Evolutionary conservation across 345 rosid species (phyloP).

Genomic region (Citrus mangshanensis): DNA sequence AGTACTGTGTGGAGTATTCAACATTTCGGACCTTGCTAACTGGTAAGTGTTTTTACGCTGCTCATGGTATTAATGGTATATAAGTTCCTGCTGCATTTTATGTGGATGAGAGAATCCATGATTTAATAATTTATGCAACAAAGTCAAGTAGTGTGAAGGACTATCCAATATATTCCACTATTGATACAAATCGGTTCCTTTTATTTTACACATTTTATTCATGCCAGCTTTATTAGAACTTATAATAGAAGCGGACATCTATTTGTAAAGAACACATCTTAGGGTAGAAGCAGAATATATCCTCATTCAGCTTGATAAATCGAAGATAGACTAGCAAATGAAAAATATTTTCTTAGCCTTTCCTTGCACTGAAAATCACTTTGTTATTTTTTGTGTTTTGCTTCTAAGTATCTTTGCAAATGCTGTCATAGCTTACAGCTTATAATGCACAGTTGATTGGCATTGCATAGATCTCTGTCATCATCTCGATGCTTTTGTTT

Average conservation of each 20-base stretch:
- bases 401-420: not conserved
- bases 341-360: not conserved
- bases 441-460: not conserved
- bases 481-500: not conserved
- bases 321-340: not conserved
- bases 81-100: not conserved
- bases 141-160: not conserved
- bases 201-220: not conserved
- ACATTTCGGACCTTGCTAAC: conserved; percentile 58
- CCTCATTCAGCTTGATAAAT: not conserved
- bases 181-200: not conserved
- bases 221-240: not conserved
- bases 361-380: not conserved
- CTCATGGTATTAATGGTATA: conserved; percentile 11
- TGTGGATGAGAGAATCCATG: not conserved
- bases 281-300: not conserved
- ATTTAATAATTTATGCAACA: not conserved
- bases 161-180: not conserved
- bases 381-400: not conserved
- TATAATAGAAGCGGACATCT: not conserved
- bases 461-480: not conserved
- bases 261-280: not conserved
- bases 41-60: conserved; percentile 37
- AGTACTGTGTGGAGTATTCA: conserved; percentile 86
- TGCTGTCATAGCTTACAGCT: not conserved